A percentile compares a stretch with the other conserved stretches of the same genome.
phyloP scores from a whole-genome alignment of 2,329 filamentous ascomycete genomes.

The Podosphaera aphanis region DNA sequence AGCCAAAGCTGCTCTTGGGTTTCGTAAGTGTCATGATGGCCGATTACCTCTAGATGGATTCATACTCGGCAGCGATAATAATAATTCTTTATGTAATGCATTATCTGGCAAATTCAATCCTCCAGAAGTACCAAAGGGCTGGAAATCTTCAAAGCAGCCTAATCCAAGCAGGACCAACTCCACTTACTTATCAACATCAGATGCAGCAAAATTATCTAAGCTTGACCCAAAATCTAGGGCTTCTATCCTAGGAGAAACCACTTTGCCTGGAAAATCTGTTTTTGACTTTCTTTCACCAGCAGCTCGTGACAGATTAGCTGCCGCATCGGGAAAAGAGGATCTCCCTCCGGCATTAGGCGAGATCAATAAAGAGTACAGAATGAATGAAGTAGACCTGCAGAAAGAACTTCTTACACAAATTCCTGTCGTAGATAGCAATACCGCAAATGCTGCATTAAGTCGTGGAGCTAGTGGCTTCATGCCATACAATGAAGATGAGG shows the following conservation, averaged over 20 bases:
- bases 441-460: constrained; percentile 43
- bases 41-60: constrained; percentile 63
- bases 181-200: constrained; percentile 41
- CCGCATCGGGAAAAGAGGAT: constrained; percentile 49
- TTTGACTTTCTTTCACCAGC: constrained; percentile 76
- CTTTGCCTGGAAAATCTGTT: constrained; percentile 74
- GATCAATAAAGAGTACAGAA: constrained; percentile 37
- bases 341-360: constrained; percentile 61
- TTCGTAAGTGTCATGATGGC: constrained; percentile 62
- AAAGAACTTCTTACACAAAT: constrained; percentile 33
- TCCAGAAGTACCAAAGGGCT: constrained; percentile 46
- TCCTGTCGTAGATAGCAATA: constrained; percentile 40
- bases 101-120: constrained; percentile 30
- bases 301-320: constrained; percentile 52
- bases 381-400: constrained; percentile 38
- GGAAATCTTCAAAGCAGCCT: constrained; percentile 38
- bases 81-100: constrained; percentile 22
- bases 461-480: constrained; percentile 44
- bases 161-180: constrained; percentile 15
- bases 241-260: constrained; percentile 54
- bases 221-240: constrained; percentile 59
- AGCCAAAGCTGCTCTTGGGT: constrained; percentile 20
- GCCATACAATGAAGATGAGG: constrained; percentile 65
- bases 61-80: constrained; percentile 34
- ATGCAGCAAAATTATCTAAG: constrained; percentile 53